phyloP scores from a whole-genome alignment of 306 rosid genomes.

The Acacia acuminata region DNA sequence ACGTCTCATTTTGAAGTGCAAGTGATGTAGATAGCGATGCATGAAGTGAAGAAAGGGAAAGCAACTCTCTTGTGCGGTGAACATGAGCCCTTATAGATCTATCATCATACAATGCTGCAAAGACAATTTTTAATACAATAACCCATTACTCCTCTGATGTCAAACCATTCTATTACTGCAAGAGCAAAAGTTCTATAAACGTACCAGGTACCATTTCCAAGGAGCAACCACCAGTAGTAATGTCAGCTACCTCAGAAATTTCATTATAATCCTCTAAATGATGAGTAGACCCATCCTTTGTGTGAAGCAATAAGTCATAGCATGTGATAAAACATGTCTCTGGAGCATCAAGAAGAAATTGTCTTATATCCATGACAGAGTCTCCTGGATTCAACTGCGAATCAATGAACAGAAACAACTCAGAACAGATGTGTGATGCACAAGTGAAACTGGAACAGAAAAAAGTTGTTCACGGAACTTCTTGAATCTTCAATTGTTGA shows the following conservation, averaged over 20 bases:
- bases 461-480: not conserved
- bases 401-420: conserved; percentile 31
- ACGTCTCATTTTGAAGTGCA: conserved; percentile 78
- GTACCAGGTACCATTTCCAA: conserved; percentile 99
- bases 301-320: conserved; percentile 85
- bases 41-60: conserved; percentile 88
- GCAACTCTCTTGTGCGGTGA: conserved; percentile 89
- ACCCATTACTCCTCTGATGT: conserved; percentile 36
- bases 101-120: conserved; percentile 96
- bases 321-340: conserved; percentile 97
- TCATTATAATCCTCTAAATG: conserved; percentile 94
- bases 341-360: conserved; percentile 97
- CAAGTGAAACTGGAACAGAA: not conserved
- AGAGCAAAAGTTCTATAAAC: conserved; percentile 18
- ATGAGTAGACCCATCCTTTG: conserved; percentile 81
- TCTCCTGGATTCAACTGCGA: conserved; percentile 95
- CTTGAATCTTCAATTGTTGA: not conserved
- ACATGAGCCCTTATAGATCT: conserved; percentile 99
- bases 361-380: conserved; percentile 95
- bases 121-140: conserved; percentile 39
- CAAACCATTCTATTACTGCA: conserved; percentile 9
- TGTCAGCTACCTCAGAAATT: conserved; percentile 97
- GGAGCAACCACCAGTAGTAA: conserved; percentile 90
- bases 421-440: conserved; percentile 10
- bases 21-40: conserved; percentile 95